Evolutionary conservation across 2,329 filamentous ascomycete species (phyloP), one percentile per base, ranked within the genome.

Genomic region (Plectosphaerella sp.): DNA sequence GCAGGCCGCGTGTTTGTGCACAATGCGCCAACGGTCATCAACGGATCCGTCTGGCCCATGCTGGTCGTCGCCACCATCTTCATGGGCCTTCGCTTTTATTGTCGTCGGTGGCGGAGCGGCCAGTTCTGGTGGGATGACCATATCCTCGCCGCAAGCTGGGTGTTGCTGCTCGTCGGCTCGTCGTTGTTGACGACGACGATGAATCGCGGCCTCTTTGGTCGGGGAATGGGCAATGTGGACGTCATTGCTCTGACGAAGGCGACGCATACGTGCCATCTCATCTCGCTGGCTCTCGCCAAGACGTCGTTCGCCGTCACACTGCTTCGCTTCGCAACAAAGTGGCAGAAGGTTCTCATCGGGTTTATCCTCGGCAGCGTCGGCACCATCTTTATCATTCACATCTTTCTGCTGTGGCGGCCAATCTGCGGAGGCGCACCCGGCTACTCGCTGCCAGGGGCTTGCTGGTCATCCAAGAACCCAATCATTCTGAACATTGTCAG

Each of bases 241-340:
- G 58, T 50, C 18, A 61, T 61, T 52, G 54, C 51, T 9, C 47
- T 51, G 24, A 39, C 45, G 58, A 20, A 37, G 59, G 41, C 47
- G 57, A 16, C 59, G 56, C 28, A 62, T 61, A 49, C 59, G 64
- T 49, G 65, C 62, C 14, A 60, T 68, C 47, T 53, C 65, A 15
- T 53, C 16, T 62, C 62, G 1, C 64, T 67, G 12, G 59, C 62
- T 2, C 61, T 61, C 55, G 68, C 67, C 58, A 73, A 73, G 57
- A 70, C 68, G 1, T 70, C 68, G 1, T 70, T 72, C 50, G 68
- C 61, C 10, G 54, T 71, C 18, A 70, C 67, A 6, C 60, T 71
- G 39, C 61, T 71, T 25, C 61, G 67, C 6, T 58, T 70, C 16
- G 55, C 64, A 18, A 51, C 48, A 1, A 56, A 58, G 18, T 57